Percentiles rank a stretch among this genome's conserved stretches.
Evolutionary conservation across 495 filamentous ascomycete species (phyloP).

Genomic region (Letharia columbiana): DNA sequence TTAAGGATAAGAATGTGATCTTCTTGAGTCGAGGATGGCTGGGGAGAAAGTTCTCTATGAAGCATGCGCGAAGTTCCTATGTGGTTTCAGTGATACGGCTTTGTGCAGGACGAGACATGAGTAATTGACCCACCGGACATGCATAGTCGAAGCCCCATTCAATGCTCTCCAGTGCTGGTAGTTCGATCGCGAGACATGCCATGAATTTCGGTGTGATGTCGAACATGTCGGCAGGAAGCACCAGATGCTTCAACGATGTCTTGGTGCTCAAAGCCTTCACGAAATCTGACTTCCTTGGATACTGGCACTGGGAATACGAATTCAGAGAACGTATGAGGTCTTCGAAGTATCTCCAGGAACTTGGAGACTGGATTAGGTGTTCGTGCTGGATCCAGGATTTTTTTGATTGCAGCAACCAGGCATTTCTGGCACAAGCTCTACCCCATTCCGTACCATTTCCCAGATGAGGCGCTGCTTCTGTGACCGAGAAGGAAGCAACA

Average conservation of each 20-base stretch:
- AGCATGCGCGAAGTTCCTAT: background rate
- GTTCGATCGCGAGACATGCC: background rate
- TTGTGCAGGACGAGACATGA: background rate
- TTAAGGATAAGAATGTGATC: slow-evolving; percentile 8
- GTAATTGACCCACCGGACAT: background rate
- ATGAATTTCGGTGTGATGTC: slow-evolving; percentile 3
- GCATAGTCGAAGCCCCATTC: slow-evolving; percentile 13
- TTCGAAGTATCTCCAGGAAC: background rate
- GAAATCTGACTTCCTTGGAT: background rate
- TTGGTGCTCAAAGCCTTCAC: background rate
- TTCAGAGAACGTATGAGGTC: background rate
- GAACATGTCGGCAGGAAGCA: slow-evolving; percentile 14
- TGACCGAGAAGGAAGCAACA: background rate
- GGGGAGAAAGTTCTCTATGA: slow-evolving; percentile 1
- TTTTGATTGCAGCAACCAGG: background rate
- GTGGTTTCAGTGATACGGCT: background rate
- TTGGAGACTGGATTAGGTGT: background rate
- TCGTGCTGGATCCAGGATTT: background rate
- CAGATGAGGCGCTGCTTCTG: background rate
- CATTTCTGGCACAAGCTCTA: background rate
- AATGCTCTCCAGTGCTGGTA: slow-evolving; percentile 4
- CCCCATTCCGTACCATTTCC: background rate
- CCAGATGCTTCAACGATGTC: slow-evolving; percentile 1
- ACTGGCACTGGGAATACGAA: background rate
- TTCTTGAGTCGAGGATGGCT: background rate